Evolutionary conservation across 164 flowering plant genomes (phyloP), one percentile per base, ranked within the genome.

Genomic region (Echeveria elegans): DNA sequence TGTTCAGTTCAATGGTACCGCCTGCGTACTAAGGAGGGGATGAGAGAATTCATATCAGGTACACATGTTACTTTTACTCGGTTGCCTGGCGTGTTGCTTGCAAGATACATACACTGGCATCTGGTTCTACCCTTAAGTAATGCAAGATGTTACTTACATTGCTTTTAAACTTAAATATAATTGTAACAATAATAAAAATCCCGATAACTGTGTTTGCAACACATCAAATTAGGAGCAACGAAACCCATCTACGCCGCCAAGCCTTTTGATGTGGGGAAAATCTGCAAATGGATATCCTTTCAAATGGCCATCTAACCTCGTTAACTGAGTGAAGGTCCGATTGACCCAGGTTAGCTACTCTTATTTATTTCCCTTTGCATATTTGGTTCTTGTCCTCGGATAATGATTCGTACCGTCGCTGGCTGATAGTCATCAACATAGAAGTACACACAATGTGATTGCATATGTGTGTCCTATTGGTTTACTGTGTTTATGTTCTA

Each of bases 201-300:
- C n/a, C n/a, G n/a, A n/a, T n/a, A n/a, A n/a, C n/a, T n/a, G n/a
- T n/a, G n/a, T n/a, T n/a, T n/a, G n/a, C n/a, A n/a, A n/a, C n/a
- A n/a, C n/a, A 34, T 63, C 15, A 58, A 66, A 36, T 66, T 80
- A 95, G 99, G 99, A 63, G 99, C 99, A 52, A 92, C 83, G 6
- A 95, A 92, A 80, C 58, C 81, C 71, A 77, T 84, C 61, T 95
- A 95, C 82, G 98, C 99, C 66, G 97, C 96, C 15, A 98, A 92
- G 79, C 97, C 99, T 37, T 86, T 80, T 75, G 99, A 95, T 77
- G 96, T 92, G 75, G 97, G 99, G 9, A 71, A 82, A 67, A 74
- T 76, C 63, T 95, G 82, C 86, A 81, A 77, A 97, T 83, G 28
- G 96, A 90, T 52, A 85, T 92, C 68, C 62, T 58, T 72, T 73